Evolutionary conservation across 306 rosid genomes (phyloP).

Genomic region (Cicer cuneatum): DNA sequence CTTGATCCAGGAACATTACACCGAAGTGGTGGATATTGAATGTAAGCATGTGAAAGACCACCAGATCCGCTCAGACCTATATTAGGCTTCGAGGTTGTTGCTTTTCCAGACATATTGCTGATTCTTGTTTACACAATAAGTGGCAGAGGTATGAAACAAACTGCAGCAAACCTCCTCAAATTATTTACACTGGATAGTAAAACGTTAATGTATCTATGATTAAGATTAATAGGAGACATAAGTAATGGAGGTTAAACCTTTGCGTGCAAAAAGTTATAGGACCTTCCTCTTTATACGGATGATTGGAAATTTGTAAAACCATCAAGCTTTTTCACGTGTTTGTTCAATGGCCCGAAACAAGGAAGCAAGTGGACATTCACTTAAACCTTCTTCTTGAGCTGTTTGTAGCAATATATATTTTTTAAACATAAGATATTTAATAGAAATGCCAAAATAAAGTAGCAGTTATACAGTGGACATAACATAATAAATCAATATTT

Average conservation of each 20-base stretch:
- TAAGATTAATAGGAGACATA: slow-evolving; percentile 30
- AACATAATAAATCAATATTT: slow-evolving; percentile 7
- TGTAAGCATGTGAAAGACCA: slow-evolving; percentile 91
- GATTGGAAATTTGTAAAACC: slow-evolving; percentile 44
- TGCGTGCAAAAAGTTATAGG: slow-evolving; percentile 23
- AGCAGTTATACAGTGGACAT: slow-evolving; percentile 18
- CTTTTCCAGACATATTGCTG: slow-evolving; percentile 74
- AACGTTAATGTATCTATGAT: slow-evolving; percentile 41
- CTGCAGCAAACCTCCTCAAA: slow-evolving; percentile 41
- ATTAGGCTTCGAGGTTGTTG: slow-evolving; percentile 80
- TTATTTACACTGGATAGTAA: slow-evolving; percentile 44
- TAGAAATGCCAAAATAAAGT: slow-evolving; percentile 35
- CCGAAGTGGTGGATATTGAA: slow-evolving; percentile 76
- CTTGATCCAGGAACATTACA: slow-evolving; percentile 69
- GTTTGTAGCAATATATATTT: slow-evolving; percentile 37
- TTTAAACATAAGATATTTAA: slow-evolving; percentile 34
- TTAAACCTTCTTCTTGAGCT: slow-evolving; percentile 76
- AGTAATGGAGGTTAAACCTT: slow-evolving; percentile 43
- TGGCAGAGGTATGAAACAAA: slow-evolving; percentile 31
- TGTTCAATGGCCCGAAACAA: slow-evolving; percentile 32
- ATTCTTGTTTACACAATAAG: slow-evolving; percentile 39
- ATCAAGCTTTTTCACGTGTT: slow-evolving; percentile 38
- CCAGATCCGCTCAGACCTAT: slow-evolving; percentile 72
- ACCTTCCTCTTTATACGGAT: slow-evolving; percentile 29
- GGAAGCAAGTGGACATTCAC: slow-evolving; percentile 30